phyloP scores from a whole-genome alignment of 306 rosid genomes.

The Lathyrus sativus region DNA sequence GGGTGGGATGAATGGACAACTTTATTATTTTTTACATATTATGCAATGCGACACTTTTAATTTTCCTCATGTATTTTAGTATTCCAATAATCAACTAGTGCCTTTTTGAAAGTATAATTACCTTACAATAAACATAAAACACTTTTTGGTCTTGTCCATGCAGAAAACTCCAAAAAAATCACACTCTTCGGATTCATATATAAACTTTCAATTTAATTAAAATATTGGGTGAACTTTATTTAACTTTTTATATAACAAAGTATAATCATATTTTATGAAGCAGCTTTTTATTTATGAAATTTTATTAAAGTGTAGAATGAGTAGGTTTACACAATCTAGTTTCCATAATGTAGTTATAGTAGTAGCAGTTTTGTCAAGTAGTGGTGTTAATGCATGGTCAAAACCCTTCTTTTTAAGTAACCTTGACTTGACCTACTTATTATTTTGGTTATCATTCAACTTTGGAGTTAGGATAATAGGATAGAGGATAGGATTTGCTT shows the following conservation, averaged over 20 bases:
- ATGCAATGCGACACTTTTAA: not conserved
- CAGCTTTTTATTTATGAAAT: no score
- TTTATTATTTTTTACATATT: not conserved
- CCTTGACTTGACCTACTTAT: constrained; percentile 53
- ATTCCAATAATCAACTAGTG: constrained; percentile 16
- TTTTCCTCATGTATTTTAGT: constrained; percentile 21
- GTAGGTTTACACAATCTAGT: constrained; percentile 1
- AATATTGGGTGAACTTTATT: no score
- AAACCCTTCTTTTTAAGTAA: constrained; percentile 45
- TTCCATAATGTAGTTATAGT: constrained; percentile 34
- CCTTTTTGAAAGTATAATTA: constrained; percentile 26
- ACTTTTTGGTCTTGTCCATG: constrained; percentile 39
- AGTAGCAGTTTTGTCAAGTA: constrained; percentile 45
- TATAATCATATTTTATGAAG: no score
- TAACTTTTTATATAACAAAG: no score
- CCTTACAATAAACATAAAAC: constrained; percentile 12
- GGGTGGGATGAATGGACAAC: constrained; percentile 25
- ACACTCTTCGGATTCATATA: no score
- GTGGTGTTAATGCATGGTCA: constrained; percentile 49
- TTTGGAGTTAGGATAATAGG: constrained; percentile 44
- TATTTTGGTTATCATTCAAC: constrained; percentile 43
- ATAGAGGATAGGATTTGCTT: not conserved
- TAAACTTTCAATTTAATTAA: no score
- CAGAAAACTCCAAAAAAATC: constrained; percentile 30
- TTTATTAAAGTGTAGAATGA: not conserved